Base-by-base conservation (phyloP, 768 basidiomycete genomes). In the Pisolithus microcarpus region DNA sequence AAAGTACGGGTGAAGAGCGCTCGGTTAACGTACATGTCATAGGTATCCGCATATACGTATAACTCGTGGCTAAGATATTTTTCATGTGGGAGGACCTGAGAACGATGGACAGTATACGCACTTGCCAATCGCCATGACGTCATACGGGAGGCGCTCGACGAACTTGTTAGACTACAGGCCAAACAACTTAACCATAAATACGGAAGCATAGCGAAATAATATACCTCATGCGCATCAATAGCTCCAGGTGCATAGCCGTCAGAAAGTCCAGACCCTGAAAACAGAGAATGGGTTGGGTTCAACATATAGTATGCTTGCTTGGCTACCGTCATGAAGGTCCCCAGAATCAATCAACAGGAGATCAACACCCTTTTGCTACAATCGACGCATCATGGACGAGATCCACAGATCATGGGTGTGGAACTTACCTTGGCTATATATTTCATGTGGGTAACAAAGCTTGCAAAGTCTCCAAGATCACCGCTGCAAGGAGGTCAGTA, bases 111-210 rank as follows among this genome's bases (percentile, higher is more conserved):
- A 40, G 5, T 16, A 16, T 21, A 68, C 85, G 40, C 61, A 84
- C 81, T 93, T 94, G 61, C 92, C 91, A 48, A 92, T 90, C 2
- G 88, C 70, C 62, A 92, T 77, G 2, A 91, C 60, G 60, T 95
- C 92, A 60, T 91, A 94, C 0, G 85, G 85, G 18, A 94, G 72
- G 49, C 78, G 68, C n/a, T 77, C 68, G 55, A 93, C 72, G 65
- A 91, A 84, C 60, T 84, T 70, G 65, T 90, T 88, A 19, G 86
- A 70, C 84, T 87, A 49, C 43, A 43, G 42, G n/a, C 26, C 8
- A 40, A 24, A 13, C 10, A 26, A 30, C 3, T 28, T 30, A 58
- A 18, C 15, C n/a, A 40, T 19, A 7, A 6, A 23, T 10, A n/a
- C 8, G 4, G 15, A 18, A 16, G 39, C 15, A 7, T 48, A 40